Evolutionary conservation across 2,329 filamentous ascomycete genomes (phyloP), one percentile per base, ranked within the genome.

Genomic region (Paracoccidioides lutzii): DNA sequence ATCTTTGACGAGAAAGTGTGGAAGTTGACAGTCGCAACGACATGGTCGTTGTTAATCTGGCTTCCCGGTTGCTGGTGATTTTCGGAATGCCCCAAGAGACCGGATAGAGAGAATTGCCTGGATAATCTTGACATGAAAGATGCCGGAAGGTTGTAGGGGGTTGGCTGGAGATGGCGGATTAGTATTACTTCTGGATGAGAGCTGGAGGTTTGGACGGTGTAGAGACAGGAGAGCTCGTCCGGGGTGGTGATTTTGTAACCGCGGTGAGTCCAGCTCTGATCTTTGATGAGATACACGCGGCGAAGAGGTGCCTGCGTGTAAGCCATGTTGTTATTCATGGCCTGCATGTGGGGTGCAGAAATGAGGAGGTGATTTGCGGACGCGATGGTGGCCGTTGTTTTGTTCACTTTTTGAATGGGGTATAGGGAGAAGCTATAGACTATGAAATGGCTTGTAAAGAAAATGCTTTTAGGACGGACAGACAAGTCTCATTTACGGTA

Each of bases 1-100:
- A 61, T 55, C 32, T 58, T 58, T 48, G 57, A 61, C 5, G 58
- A 59, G 10, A 60, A 54, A n/a, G 43, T 54, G 53, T 61, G 59
- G 49, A 59, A 58, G 14, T 28, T 57, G 8, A 51, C 54, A 3
- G 55, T 59, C 2, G 45, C 56, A 38, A 60, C 55, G 6, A 54
- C 38, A 4, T 32, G 32, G 49, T 48, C 42, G 15, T 55, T 37
- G 14, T 32, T 55, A 8, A 9, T n/a, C 30, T 33, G 30, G 30
- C 28, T 8, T 32, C 8, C n/a, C 5, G 10, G 6, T 22, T 50
- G 45, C 8, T 33, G 33, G 5, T 33, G 44, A 33, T 46, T 28
- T 6, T 38, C 15, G 8, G 49, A 52, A 15, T 49, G 46, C 8
- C 46, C 33, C n/a, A 49, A 37, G 14, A 49, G 46, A 38, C 38